phyloP scores from a whole-genome alignment of 306 rosid species.

The Cicer cuneatum region DNA sequence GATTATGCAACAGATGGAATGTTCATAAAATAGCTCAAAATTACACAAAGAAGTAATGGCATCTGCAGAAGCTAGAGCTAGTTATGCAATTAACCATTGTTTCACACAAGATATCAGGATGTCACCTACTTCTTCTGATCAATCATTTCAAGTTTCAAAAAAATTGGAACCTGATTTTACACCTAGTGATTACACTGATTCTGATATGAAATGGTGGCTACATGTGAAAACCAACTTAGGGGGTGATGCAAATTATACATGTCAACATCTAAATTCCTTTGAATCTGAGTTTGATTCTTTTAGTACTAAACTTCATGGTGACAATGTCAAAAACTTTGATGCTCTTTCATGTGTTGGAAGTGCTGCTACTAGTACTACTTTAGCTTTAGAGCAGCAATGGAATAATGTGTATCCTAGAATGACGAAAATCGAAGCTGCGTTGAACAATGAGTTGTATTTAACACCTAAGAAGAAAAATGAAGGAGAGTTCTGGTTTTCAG shows the following conservation, averaged over 20 bases:
- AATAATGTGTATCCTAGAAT: slow-evolving; percentile 42
- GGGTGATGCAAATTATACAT: slow-evolving; percentile 50
- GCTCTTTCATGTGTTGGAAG: slow-evolving; percentile 45
- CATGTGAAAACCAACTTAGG: slow-evolving; percentile 62
- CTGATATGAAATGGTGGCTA: slow-evolving; percentile 71
- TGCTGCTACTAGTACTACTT: slow-evolving; percentile 4
- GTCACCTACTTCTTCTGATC: slow-evolving; percentile 37
- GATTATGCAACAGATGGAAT: slow-evolving; percentile 37
- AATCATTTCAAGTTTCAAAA: slow-evolving; percentile 17
- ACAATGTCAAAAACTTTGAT: slow-evolving; percentile 42
- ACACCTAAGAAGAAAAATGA: slow-evolving; percentile 51
- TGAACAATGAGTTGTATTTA: slow-evolving; percentile 41
- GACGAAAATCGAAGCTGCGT: slow-evolving; percentile 52
- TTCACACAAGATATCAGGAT: slow-evolving; percentile 44
- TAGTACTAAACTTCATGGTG: slow-evolving; percentile 43
- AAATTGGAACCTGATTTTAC: slow-evolving; percentile 50
- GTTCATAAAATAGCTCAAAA: slow-evolving; percentile 7
- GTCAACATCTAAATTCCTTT: slow-evolving; percentile 47
- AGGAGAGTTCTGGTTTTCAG: slow-evolving; percentile 56
- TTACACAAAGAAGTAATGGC: slow-evolving; percentile 38
- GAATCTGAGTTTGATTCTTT: slow-evolving; percentile 59
- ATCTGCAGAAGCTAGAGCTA: slow-evolving; percentile 44
- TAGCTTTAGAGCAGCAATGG: slow-evolving; percentile 48
- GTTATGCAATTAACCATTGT: slow-evolving; percentile 39
- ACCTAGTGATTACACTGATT: slow-evolving; percentile 42